These are phyloP conservation scores for Amphicarpaea edgeworthii DNA, from an alignment of 306 rosid species.

Conservation along the genomic window DNA sequence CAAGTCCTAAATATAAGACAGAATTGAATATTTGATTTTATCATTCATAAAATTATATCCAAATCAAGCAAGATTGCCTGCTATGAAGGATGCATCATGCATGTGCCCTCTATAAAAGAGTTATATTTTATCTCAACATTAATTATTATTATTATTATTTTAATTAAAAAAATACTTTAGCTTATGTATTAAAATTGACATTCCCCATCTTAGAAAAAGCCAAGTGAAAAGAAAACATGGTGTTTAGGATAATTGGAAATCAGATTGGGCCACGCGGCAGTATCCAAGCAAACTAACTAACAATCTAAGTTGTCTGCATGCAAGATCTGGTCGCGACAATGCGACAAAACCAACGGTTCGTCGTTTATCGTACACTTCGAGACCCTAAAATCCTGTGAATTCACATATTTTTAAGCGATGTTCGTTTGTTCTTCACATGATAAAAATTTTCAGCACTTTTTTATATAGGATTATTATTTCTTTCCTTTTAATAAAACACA, in stretches of 20 bases:
- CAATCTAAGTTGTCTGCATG: constrained; percentile 48
- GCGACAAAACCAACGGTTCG: constrained; percentile 61
- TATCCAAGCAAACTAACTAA: constrained; percentile 36
- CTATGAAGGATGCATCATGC: too few relatives aligned
- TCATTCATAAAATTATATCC: too few relatives aligned
- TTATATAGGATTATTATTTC: not conserved
- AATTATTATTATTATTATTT: too few relatives aligned
- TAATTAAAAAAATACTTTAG: too few relatives aligned
- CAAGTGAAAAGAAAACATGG: too few relatives aligned
- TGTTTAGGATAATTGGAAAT: not conserved
- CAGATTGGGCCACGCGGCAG: constrained; percentile 47
- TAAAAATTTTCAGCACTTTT: not conserved
- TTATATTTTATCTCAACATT: too few relatives aligned
- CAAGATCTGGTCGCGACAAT: constrained; percentile 24
- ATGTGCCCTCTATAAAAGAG: too few relatives aligned
- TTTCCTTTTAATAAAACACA: not conserved
- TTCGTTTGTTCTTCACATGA: not conserved
- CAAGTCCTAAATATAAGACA: too few relatives aligned
- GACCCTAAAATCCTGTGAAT: constrained; percentile 58
- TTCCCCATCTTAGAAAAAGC: not conserved
- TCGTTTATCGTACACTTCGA: constrained; percentile 47
- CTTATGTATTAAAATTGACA: too few relatives aligned
- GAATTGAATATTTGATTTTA: too few relatives aligned
- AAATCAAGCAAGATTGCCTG: too few relatives aligned
- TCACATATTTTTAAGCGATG: constrained; percentile 33